A percentile compares a stretch with the other conserved stretches of the same genome.
Evolutionary conservation across 2,329 filamentous ascomycete genomes (phyloP).

Genomic region (Phyllosticta paracitricarpa): DNA sequence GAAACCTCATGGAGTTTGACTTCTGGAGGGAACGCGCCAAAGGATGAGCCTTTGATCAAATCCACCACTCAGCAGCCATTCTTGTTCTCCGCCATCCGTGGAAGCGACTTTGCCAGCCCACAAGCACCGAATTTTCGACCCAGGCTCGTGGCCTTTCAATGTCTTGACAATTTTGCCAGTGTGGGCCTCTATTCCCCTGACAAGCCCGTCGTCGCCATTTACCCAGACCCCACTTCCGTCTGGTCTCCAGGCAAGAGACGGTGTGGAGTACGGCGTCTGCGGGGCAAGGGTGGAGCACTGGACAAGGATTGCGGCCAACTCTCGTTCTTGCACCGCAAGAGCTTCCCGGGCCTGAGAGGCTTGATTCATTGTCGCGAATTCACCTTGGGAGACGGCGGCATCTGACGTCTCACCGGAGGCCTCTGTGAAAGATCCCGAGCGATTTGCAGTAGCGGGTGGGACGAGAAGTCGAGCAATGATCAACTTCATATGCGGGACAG

Average conservation of each 20-base stretch:
- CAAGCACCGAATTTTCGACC: constrained; percentile 49
- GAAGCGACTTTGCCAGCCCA: constrained; percentile 41
- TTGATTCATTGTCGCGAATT: constrained; percentile 31
- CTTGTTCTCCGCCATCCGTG: constrained; percentile 26
- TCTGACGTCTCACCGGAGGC: neutral
- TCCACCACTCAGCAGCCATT: constrained; percentile 52
- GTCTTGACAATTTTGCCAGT: constrained; percentile 47
- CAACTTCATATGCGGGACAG: constrained; percentile 53
- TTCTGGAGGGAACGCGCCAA: constrained; percentile 30
- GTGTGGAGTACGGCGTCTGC: constrained; percentile 56
- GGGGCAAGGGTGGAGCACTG: constrained; percentile 51
- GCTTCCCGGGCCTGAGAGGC: constrained; percentile 43
- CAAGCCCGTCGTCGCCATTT: constrained; percentile 53
- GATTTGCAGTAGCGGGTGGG: constrained; percentile 23
- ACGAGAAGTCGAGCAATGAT: constrained; percentile 49
- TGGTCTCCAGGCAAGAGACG: constrained; percentile 51
- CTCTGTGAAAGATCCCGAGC: neutral
- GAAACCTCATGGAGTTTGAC: neutral
- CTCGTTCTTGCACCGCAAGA: constrained; percentile 43
- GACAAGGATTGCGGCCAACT: constrained; percentile 50
- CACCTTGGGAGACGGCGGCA: neutral
- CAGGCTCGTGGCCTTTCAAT: constrained; percentile 46
- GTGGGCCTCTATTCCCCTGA: constrained; percentile 49
- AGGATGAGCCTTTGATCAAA: constrained; percentile 53
- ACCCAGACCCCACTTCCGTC: constrained; percentile 54